Conservation (phyloP, 345 rosid genomes). For the Crucihimalaya himalaica region DNA sequence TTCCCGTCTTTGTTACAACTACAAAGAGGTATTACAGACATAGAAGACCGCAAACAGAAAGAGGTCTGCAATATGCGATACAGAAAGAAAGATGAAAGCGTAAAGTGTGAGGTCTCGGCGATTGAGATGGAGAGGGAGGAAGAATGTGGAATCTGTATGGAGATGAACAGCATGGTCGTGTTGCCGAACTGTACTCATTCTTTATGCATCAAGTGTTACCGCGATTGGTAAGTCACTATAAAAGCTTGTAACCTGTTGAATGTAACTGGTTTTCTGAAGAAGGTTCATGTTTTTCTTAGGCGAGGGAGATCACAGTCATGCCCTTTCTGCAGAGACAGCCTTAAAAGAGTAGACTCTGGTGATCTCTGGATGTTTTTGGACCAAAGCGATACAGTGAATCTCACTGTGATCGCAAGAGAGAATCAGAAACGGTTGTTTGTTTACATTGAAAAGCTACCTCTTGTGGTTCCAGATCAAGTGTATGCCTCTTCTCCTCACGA, state of each 20-base stretch:
- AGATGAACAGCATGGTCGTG: slow-evolving; percentile 56
- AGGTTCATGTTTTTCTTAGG: slow-evolving; percentile 45
- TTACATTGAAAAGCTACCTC: slow-evolving; percentile 72
- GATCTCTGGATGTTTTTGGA: slow-evolving; percentile 75
- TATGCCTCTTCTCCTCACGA: slow-evolving; percentile 47
- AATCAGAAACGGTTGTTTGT: slow-evolving; percentile 56
- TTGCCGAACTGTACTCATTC: slow-evolving; percentile 80
- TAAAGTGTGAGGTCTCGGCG: slow-evolving; percentile 49
- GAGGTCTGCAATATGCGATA: slow-evolving; percentile 51
- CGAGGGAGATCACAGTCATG: slow-evolving; percentile 68
- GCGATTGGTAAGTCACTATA: slow-evolving; percentile 53
- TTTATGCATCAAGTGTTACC: slow-evolving; percentile 68
- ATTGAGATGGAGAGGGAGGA: slow-evolving; percentile 64
- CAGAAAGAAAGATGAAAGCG: slow-evolving; percentile 53
- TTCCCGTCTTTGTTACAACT: slow-evolving; percentile 81
- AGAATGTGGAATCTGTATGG: slow-evolving; percentile 87
- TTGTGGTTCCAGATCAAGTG: slow-evolving; percentile 54
- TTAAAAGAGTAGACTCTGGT: slow-evolving; percentile 55
- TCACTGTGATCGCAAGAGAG: slow-evolving; percentile 49
- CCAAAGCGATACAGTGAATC: slow-evolving; percentile 47
- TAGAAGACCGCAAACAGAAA: slow-evolving; percentile 72
- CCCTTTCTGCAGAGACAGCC: slow-evolving; percentile 75
- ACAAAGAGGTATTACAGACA: slow-evolving; percentile 64
- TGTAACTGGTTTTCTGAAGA: slow-evolving; percentile 2
- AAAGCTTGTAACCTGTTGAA: not conserved